Evolutionary conservation across 257 asterid genomes (phyloP).

Genomic region (Orobanche coerulescens): DNA sequence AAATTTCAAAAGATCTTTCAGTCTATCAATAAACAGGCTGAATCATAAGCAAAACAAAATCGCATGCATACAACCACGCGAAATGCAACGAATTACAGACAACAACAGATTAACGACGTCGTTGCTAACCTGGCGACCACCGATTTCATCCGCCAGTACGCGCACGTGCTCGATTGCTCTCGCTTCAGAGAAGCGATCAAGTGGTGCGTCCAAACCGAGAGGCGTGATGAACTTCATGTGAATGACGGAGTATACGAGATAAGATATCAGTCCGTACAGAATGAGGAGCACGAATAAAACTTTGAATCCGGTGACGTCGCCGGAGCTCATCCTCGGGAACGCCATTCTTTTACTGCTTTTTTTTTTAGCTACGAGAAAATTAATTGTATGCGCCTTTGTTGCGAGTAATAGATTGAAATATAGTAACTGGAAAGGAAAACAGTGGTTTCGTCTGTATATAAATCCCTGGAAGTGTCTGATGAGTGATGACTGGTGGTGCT

Average conservation of each 20-base stretch:
- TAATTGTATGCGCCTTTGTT: no score
- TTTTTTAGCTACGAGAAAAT: background rate
- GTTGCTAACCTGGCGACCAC: conserved; percentile 79
- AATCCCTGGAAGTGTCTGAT: no score
- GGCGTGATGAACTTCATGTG: conserved; percentile 79
- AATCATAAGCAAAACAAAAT: background rate
- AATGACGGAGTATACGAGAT: conserved; percentile 40
- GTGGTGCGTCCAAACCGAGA: conserved; percentile 75
- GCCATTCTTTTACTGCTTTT: conserved; percentile 32
- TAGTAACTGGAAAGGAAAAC: no score
- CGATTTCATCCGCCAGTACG: conserved; percentile 77
- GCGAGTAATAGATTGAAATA: no score
- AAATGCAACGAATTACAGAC: background rate
- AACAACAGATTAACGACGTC: conserved; percentile 7
- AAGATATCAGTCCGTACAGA: conserved; percentile 52
- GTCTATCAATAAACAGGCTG: background rate
- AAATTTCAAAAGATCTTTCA: background rate
- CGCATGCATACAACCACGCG: conserved; percentile 11
- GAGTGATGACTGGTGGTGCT: no score
- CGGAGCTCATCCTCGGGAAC: conserved; percentile 41
- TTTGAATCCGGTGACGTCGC: conserved; percentile 70
- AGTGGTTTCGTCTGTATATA: no score
- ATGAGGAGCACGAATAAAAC: conserved; percentile 37
- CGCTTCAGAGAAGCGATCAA: conserved; percentile 82
- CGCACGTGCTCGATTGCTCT: conserved; percentile 92